Evolutionary conservation across 345 rosid species (phyloP).

Genomic region (Abelmoschus esculentus): DNA sequence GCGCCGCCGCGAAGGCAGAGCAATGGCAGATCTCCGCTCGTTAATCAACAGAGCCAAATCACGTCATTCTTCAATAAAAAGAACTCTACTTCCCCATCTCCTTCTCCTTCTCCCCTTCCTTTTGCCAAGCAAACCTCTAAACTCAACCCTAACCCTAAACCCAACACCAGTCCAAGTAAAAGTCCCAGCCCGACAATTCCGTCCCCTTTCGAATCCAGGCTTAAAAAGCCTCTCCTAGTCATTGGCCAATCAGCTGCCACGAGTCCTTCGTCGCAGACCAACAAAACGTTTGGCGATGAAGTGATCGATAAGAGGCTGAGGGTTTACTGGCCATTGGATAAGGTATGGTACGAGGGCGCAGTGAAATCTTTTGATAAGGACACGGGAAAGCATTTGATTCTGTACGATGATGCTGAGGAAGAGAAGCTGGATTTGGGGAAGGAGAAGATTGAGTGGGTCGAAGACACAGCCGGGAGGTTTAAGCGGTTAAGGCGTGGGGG

Average conservation of each 20-base stretch:
- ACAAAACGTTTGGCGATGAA: slow-evolving; percentile 39
- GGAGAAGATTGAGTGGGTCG: slow-evolving; percentile 84
- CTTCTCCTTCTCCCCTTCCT: slow-evolving; percentile 39
- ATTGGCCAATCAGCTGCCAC: slow-evolving; percentile 45
- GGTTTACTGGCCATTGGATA: slow-evolving; percentile 95
- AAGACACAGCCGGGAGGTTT: slow-evolving; percentile 29
- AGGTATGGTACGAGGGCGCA: slow-evolving; percentile 72
- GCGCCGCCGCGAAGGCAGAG: slow-evolving; percentile 63
- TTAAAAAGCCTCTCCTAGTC: slow-evolving; percentile 55
- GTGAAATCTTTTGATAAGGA: slow-evolving; percentile 43
- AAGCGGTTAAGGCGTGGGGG: slow-evolving; percentile 69
- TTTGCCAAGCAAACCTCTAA: slow-evolving; percentile 26
- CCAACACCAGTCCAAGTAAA: slow-evolving; percentile 21
- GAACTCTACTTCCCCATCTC: slow-evolving; percentile 38
- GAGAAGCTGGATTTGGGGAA: slow-evolving; percentile 73
- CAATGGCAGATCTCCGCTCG: slow-evolving; percentile 85
- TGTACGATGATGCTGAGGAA: slow-evolving; percentile 81
- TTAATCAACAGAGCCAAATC: slow-evolving; percentile 82
- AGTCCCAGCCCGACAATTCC: slow-evolving; percentile 58
- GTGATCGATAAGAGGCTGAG: slow-evolving; percentile 55
- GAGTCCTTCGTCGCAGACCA: slow-evolving; percentile 19
- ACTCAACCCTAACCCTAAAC: slow-evolving; percentile 27
- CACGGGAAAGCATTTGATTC: slow-evolving; percentile 58
- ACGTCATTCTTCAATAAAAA: slow-evolving; percentile 71
- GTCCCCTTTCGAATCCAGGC: slow-evolving; percentile 55